These are phyloP conservation scores for Imleria badia DNA, from an alignment of 768 basidiomycete species.

Conservation along the genomic window DNA sequence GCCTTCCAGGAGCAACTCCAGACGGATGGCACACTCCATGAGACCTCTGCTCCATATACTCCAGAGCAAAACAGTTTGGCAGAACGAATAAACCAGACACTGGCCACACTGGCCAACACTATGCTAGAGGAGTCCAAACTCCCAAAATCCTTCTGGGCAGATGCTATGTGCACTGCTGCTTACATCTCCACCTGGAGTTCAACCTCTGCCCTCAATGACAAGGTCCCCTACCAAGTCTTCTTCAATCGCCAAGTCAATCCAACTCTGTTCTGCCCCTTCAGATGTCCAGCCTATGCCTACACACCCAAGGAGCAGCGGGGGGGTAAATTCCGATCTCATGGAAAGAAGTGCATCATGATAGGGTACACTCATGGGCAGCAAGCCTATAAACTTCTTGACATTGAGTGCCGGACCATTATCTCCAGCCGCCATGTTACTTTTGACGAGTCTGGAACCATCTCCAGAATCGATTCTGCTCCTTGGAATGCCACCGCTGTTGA, in stretches of 20 bases:
- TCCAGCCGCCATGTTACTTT: not conserved
- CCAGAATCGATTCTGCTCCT: too few relatives aligned
- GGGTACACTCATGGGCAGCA: not conserved
- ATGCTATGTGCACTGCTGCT: too few relatives aligned
- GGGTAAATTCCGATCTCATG: not conserved
- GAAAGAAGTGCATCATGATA: not conserved
- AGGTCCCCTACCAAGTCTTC: not conserved
- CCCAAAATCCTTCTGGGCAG: too few relatives aligned
- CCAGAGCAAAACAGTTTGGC: not conserved
- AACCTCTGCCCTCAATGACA: not conserved
- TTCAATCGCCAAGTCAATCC: too few relatives aligned
- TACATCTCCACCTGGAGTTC: not conserved
- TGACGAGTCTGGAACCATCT: too few relatives aligned
- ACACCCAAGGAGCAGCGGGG: too few relatives aligned
- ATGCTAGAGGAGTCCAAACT: too few relatives aligned
- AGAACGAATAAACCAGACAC: too few relatives aligned
- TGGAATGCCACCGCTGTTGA: too few relatives aligned
- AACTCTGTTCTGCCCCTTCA: not conserved
- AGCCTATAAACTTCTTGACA: not conserved
- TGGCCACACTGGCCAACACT: too few relatives aligned
- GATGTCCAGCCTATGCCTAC: not conserved
- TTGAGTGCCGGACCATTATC: not conserved
- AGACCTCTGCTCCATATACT: not conserved
- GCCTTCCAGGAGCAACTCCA: not conserved
- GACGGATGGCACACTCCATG: not conserved